A percentile compares a stretch with the other conserved stretches of the same genome.
phyloP scores from a whole-genome alignment of 2,329 filamentous ascomycete species.

The Elsinoe fawcettii region DNA sequence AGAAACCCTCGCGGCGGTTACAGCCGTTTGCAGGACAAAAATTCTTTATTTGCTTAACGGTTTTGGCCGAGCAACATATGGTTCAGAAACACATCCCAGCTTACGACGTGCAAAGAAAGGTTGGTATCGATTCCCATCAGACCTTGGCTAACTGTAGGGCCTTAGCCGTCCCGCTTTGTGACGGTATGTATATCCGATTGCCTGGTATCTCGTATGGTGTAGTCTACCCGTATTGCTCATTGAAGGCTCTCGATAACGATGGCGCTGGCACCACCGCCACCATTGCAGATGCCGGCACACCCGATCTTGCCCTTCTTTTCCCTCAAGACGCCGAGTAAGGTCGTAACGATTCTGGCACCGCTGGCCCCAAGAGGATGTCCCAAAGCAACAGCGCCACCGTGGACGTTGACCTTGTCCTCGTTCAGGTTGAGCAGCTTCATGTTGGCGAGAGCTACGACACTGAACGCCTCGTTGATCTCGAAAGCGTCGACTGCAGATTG shows the following conservation, averaged over 20 bases:
- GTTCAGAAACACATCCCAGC: neutral
- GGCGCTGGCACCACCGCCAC: constrained; percentile 89
- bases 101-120: neutral
- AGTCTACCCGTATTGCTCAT: constrained; percentile 4
- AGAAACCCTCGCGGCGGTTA: neutral
- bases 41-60: constrained; percentile 1
- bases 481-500: constrained; percentile 78
- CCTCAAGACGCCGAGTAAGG: constrained; percentile 77
- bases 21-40: neutral
- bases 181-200: neutral
- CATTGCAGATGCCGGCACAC: constrained; percentile 93
- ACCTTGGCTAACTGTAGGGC: neutral
- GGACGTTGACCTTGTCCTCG: constrained; percentile 86
- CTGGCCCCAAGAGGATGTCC: constrained; percentile 92
- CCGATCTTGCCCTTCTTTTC: constrained; percentile 93
- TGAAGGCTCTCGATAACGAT: constrained; percentile 66
- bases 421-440: constrained; percentile 78
- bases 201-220: neutral
- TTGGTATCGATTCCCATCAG: neutral
- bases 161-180: neutral
- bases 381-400: constrained; percentile 89
- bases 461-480: constrained; percentile 99
- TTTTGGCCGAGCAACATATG: constrained; percentile 1
- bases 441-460: constrained; percentile 91
- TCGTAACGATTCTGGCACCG: constrained; percentile 87